These are phyloP conservation scores for Salix udensis DNA, from an alignment of 345 rosid genomes.

Conservation along the genomic window DNA sequence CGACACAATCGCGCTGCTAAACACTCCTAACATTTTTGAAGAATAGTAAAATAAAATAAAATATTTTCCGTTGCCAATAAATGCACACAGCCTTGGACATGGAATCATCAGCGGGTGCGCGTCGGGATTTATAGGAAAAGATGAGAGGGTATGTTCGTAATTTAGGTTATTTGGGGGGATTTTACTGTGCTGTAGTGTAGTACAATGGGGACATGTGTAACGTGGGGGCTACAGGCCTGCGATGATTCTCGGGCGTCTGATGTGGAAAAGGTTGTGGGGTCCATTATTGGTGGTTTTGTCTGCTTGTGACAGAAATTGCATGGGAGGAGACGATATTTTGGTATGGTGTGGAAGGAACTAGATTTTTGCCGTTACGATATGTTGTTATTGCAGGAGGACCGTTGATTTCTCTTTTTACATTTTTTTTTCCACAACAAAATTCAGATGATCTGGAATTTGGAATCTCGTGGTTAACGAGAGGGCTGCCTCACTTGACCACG, in stretches of 20 bases:
- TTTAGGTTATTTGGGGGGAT: not conserved
- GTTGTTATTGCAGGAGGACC: no score
- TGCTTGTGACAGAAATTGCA: not conserved
- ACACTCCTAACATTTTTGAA: slow-evolving; percentile 73
- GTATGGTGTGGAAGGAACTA: no score
- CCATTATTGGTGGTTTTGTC: slow-evolving; percentile 13
- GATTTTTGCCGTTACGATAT: no score
- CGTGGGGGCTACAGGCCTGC: slow-evolving; percentile 31
- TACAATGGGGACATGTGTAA: slow-evolving; percentile 3
- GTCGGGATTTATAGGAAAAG: slow-evolving; percentile 24
- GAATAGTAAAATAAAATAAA: not conserved
- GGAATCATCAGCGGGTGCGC: not conserved
- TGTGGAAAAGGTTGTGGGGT: slow-evolving; percentile 5
- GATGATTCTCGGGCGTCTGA: slow-evolving; percentile 35
- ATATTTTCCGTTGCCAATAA: not conserved
- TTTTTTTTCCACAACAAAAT: no score
- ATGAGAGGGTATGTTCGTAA: slow-evolving; percentile 15
- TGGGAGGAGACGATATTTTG: no score
- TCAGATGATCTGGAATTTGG: no score
- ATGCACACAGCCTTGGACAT: slow-evolving; percentile 14
- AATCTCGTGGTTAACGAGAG: no score
- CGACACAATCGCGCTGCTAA: slow-evolving; percentile 68
- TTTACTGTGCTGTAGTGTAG: not conserved
- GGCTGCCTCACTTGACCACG: no score
- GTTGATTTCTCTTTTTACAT: no score